These are phyloP conservation scores for Paraleonurus japonicus DNA, from an alignment of 257 asterid genomes.

Conservation along the genomic window DNA sequence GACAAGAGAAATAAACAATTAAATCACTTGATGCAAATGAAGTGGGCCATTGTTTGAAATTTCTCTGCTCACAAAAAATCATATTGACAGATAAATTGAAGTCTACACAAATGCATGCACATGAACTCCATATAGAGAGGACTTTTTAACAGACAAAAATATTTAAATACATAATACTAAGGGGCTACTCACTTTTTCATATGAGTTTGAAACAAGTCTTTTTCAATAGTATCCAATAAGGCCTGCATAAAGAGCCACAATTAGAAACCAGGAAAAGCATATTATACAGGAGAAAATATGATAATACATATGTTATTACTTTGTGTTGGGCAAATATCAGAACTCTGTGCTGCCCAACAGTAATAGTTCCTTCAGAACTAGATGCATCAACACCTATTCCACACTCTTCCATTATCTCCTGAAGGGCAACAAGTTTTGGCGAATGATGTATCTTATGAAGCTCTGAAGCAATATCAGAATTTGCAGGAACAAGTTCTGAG, in stretches of 20 bases:
- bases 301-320: conserved; percentile 42
- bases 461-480: conserved; percentile 63
- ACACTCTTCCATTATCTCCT: conserved; percentile 99
- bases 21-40: conserved; percentile 10
- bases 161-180: conserved; percentile 1
- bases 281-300: background rate
- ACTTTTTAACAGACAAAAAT: background rate
- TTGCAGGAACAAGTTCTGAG: conserved; percentile 76
- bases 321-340: conserved; percentile 98
- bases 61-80: background rate
- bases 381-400: conserved; percentile 93
- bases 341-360: conserved; percentile 89
- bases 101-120: background rate
- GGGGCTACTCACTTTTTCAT: conserved; percentile 75
- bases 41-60: background rate
- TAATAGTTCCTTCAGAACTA: conserved; percentile 67
- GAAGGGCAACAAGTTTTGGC: conserved; percentile 95
- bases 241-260: conserved; percentile 62
- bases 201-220: conserved; percentile 80
- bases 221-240: conserved; percentile 82
- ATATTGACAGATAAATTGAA: background rate
- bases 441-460: conserved; percentile 88
- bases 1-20: conserved; percentile 26
- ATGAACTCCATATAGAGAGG: background rate
- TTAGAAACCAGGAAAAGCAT: conserved; percentile 24